Evolutionary conservation across 2,329 filamentous ascomycete genomes (phyloP).

Genomic region (Penicillium sp.): DNA sequence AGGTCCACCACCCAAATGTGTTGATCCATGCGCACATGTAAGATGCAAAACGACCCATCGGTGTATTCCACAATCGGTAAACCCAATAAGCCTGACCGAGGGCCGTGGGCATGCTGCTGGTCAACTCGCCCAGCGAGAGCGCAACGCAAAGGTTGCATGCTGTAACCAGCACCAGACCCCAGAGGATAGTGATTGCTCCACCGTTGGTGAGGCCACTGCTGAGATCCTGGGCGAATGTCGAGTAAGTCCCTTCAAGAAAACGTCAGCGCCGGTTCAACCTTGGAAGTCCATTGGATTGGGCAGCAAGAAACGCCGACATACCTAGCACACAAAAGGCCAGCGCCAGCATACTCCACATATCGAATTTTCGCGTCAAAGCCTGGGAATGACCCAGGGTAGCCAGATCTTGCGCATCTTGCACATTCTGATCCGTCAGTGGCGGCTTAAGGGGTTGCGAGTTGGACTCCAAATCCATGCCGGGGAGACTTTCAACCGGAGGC

Average conservation of each 20-base stretch:
- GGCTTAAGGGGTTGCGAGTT: slow-evolving; percentile 29
- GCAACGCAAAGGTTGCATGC: slow-evolving; percentile 56
- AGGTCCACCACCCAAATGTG: slow-evolving; percentile 59
- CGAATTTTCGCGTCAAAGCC: slow-evolving; percentile 51
- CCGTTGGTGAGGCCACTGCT: slow-evolving; percentile 56
- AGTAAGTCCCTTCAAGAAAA: slow-evolving; percentile 49
- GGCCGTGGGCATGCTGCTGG: slow-evolving; percentile 60
- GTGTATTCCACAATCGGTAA: slow-evolving; percentile 43
- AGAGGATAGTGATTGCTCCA: slow-evolving; percentile 55
- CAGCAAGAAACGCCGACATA: slow-evolving; percentile 9
- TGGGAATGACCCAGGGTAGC: slow-evolving; percentile 46
- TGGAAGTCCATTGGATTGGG: not conserved
- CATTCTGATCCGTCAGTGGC: slow-evolving; percentile 25
- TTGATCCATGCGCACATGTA: slow-evolving; percentile 63
- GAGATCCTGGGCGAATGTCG: slow-evolving; percentile 56
- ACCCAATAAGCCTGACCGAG: slow-evolving; percentile 62
- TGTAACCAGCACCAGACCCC: slow-evolving; percentile 56
- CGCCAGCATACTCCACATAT: slow-evolving; percentile 57
- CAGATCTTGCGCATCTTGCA: slow-evolving; percentile 42
- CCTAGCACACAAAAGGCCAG: slow-evolving; percentile 58
- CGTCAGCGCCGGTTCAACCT: not conserved
- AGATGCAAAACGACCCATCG: slow-evolving; percentile 50
- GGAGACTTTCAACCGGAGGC: slow-evolving; percentile 25
- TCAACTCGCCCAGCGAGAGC: slow-evolving; percentile 56
- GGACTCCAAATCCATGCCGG: slow-evolving; percentile 31